These are phyloP conservation scores for Diplocarpon rosae DNA, from an alignment of 2,329 filamentous ascomycete genomes.

Conservation along the genomic window DNA sequence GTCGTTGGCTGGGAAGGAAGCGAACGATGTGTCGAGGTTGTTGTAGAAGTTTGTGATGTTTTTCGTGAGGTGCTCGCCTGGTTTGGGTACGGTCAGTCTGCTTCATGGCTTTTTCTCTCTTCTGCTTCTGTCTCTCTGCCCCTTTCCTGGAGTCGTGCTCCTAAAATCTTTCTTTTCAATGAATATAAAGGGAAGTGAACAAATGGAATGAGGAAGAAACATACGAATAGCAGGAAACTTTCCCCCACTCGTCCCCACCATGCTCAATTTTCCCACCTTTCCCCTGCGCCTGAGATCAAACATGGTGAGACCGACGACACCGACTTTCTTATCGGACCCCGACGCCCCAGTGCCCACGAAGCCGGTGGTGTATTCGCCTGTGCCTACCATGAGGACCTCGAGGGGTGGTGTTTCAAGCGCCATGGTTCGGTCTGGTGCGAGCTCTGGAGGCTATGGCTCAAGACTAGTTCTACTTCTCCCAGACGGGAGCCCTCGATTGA, in stretches of 20 bases:
- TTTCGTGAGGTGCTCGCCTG: slow-evolving; percentile 71
- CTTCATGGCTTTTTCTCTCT: not conserved
- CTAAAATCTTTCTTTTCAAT: not conserved
- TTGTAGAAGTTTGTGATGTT: slow-evolving; percentile 89
- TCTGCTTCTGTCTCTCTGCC: too few relatives aligned
- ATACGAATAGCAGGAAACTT: slow-evolving; percentile 87
- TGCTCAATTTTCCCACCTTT: slow-evolving; percentile 75
- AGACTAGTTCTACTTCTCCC: too few relatives aligned
- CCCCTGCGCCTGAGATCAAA: slow-evolving; percentile 82
- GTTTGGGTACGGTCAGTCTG: not conserved
- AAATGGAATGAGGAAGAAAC: slow-evolving; percentile 22
- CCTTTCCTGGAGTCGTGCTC: too few relatives aligned
- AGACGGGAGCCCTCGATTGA: too few relatives aligned
- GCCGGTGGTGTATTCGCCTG: slow-evolving; percentile 93
- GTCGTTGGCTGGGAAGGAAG: slow-evolving; percentile 69
- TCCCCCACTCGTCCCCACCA: slow-evolving; percentile 80
- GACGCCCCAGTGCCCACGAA: slow-evolving; percentile 79
- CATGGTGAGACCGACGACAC: slow-evolving; percentile 80
- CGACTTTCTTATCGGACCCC: slow-evolving; percentile 89
- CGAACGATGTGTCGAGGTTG: slow-evolving; percentile 74
- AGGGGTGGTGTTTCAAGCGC: slow-evolving; percentile 16
- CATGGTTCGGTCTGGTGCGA: not conserved
- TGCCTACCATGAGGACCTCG: slow-evolving; percentile 43
- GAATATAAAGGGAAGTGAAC: not conserved
- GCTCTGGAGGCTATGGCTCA: too few relatives aligned